Percentiles rank a stretch among this genome's conserved stretches.
phyloP scores from a whole-genome alignment of 495 filamentous ascomycete genomes.

The Daldinia decipiens region DNA sequence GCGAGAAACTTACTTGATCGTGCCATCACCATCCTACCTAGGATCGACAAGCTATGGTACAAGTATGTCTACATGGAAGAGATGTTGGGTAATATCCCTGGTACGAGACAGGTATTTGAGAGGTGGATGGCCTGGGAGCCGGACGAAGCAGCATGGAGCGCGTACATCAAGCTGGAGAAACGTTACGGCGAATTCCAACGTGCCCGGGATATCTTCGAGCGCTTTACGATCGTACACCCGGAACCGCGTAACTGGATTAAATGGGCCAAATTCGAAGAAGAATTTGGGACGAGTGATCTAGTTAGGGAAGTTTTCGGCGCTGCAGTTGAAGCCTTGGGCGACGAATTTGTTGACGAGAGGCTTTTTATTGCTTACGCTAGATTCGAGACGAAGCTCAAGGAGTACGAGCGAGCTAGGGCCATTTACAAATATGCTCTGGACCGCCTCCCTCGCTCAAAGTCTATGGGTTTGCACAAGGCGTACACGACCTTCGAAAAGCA shows the following conservation, averaged over 20 bases:
- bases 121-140: constrained; percentile 99
- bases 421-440: constrained; percentile 98
- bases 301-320: constrained; percentile 92
- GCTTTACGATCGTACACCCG: constrained; percentile 92
- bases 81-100: constrained; percentile 89
- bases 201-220: constrained; percentile 85
- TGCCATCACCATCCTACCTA: constrained; percentile 89
- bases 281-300: constrained; percentile 87
- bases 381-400: constrained; percentile 92
- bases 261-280: constrained; percentile 97
- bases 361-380: constrained; percentile 92
- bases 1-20: constrained; percentile 93
- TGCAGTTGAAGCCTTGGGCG: constrained; percentile 89
- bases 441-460: constrained; percentile 86
- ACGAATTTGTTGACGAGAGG: constrained; percentile 96
- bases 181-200: constrained; percentile 89
- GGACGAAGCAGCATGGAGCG: constrained; percentile 92
- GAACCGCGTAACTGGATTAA: constrained; percentile 98
- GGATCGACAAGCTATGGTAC: constrained; percentile 96
- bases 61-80: constrained; percentile 99
- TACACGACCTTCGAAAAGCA: constrained; percentile 99
- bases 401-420: constrained; percentile 92
- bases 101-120: constrained; percentile 94
- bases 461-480: constrained; percentile 83
- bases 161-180: constrained; percentile 97